Base-by-base conservation (phyloP, 345 rosid species). In the Arabis hirsuta region DNA sequence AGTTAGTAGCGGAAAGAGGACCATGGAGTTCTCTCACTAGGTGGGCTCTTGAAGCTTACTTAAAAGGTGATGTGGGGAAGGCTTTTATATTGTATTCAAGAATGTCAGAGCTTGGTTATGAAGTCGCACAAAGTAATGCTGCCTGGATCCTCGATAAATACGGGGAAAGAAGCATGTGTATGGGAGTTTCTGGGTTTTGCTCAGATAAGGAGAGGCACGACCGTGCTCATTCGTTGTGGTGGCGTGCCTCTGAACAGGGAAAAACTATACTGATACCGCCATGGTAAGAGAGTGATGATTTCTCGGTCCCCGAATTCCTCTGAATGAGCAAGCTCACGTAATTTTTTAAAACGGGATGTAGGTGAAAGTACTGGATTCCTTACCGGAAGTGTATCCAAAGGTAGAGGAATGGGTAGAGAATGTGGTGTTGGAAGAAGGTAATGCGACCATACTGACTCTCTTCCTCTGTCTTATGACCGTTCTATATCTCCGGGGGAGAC, bases 161-260 rank as follows among this genome's bases (percentile, higher is more conserved):
- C 72, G 92, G 84, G n/a, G 96, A 90, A 58, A 83, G 65, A 59
- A 95, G 93, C 86, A 85, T 88, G 91, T 91, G 99, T 78, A 80
- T 91, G 78, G 98, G 96, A 73, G 97, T 85, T 62, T 82, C 88
- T 55, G 95, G 95, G 14, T 79, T 88, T 55, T 94, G 93, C 65
- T 81, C 86, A 0, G 96, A 82, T 74, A 82, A 80, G 3, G 97
- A 95, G 72, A 87, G 96, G 73, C 93, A 91, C 57, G 88, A 90
- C 13, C 82, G 91, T 31, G 92, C 97, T 31, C 96, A 91, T 81
- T 77, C 88, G 63, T 81, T 95, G 69, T 95, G 96, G 99, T 89
- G 89, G 93, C 91, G 83, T 73, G 97, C 98, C 81, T 89, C 98
- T 19, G 89, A 94, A 79, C 98, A 89, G 78, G 97, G 98, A 27